Percentiles rank a stretch among this genome's conserved stretches.
Conservation (phyloP, 495 filamentous ascomycete genomes). For the Apodospora peruviana region DNA sequence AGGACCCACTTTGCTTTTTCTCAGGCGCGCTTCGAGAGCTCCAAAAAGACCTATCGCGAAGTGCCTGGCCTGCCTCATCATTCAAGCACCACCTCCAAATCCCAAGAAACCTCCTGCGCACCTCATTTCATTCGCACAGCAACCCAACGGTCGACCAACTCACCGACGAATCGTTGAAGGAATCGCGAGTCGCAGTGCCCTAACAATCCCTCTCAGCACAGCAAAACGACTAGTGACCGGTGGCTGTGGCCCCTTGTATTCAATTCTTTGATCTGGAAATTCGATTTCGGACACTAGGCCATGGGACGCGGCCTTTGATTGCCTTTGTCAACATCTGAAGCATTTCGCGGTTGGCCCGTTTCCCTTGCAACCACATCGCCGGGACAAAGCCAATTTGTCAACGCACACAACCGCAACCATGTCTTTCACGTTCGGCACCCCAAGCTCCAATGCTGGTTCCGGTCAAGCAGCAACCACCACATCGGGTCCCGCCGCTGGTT, state of each 20-base stretch:
- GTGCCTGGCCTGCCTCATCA: background rate
- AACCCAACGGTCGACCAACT: no score
- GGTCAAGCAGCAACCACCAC: constrained; percentile 31
- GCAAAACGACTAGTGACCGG: background rate
- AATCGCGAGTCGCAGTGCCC: no score
- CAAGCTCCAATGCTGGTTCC: constrained; percentile 31
- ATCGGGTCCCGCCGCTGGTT: constrained; percentile 30
- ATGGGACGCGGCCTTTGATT: constrained; percentile 5
- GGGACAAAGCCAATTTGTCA: no score
- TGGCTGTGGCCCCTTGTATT: background rate
- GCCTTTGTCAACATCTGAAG: background rate
- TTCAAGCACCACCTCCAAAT: background rate
- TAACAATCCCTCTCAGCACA: no score
- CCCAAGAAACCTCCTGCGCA: background rate
- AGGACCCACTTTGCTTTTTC: constrained; percentile 6
- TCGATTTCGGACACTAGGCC: background rate
- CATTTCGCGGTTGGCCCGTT: background rate
- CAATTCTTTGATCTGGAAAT: background rate
- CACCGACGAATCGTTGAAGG: no score
- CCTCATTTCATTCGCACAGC: no score
- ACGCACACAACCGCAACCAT: constrained; percentile 8
- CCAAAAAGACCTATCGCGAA: constrained; percentile 14
- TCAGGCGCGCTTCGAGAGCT: constrained; percentile 20
- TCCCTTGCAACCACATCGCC: no score
- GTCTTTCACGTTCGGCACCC: constrained; percentile 34